Evolutionary conservation across 768 basidiomycete genomes (phyloP).

Genomic region (Tremella fuciformis): DNA sequence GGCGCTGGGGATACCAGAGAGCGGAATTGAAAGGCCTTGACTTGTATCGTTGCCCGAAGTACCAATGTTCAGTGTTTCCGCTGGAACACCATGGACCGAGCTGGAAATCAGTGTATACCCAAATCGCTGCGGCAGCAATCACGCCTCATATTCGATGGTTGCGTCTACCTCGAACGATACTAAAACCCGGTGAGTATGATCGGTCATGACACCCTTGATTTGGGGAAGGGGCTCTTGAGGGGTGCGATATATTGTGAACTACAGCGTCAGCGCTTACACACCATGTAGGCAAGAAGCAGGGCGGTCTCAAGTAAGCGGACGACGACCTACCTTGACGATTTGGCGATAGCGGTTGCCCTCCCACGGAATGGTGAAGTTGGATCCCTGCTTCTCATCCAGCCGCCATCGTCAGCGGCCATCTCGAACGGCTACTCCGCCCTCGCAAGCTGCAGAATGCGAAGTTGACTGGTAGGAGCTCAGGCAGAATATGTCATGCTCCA

Average conservation of each 20-base stretch:
- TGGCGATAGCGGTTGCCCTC: constrained; percentile 19
- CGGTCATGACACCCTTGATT: constrained; percentile 25
- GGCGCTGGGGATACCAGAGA: too few species aligned
- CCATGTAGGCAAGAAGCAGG: neutral
- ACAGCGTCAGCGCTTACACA: neutral
- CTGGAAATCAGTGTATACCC: constrained; percentile 9
- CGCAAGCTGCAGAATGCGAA: too few species aligned
- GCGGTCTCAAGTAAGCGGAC: too few species aligned
- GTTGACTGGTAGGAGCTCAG: too few species aligned
- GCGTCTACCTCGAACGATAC: constrained; percentile 32
- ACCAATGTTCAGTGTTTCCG: constrained; percentile 34
- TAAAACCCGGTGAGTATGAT: constrained; percentile 24
- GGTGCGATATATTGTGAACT: constrained; percentile 33
- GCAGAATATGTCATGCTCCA: too few species aligned
- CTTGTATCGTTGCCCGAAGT: constrained; percentile 28
- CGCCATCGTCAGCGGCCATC: constrained; percentile 27
- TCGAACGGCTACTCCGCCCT: too few species aligned
- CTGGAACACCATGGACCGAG: constrained; percentile 7
- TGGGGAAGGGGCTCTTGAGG: constrained; percentile 20
- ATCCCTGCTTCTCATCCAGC: constrained; percentile 31
- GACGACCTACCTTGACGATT: constrained; percentile 23
- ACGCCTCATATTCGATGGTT: constrained; percentile 36
- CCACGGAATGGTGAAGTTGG: constrained; percentile 17
- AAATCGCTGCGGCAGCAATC: constrained; percentile 3
- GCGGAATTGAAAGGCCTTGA: constrained; percentile 19